Evolutionary conservation across 805 yeast species (phyloP).

Genomic region (Monosporozyma solicola): DNA sequence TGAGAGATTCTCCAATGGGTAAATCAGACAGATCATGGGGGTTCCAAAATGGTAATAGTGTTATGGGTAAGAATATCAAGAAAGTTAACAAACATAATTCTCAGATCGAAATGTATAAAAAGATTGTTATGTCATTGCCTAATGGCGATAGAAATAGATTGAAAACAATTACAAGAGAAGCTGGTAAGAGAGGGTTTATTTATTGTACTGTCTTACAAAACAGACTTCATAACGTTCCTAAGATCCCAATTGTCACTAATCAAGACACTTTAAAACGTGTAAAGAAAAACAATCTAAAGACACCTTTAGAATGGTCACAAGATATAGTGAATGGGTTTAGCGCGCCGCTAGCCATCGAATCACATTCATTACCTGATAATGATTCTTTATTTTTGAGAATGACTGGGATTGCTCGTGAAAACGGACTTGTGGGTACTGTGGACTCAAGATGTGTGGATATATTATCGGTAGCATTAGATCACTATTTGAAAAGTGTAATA

Average conservation of each 20-base stretch:
- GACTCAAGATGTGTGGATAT: conserved; percentile 72
- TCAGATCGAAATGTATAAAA: conserved; percentile 75
- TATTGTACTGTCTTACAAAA: conserved; percentile 60
- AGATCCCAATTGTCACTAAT: conserved; percentile 58
- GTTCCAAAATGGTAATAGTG: conserved; percentile 39
- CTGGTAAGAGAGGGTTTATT: conserved; percentile 71
- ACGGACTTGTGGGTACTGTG: conserved; percentile 79
- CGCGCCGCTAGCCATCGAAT: conserved; percentile 69
- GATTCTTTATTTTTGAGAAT: conserved; percentile 60
- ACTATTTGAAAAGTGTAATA: conserved; percentile 63
- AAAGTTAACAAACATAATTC: conserved; percentile 41
- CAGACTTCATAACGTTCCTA: conserved; percentile 54
- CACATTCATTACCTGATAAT: conserved; percentile 73
- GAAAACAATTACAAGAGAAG: conserved; percentile 71
- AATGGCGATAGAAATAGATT: conserved; percentile 77
- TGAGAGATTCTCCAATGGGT: conserved; percentile 65
- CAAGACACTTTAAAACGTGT: conserved; percentile 28
- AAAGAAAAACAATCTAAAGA: conserved; percentile 25
- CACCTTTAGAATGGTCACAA: conserved; percentile 77
- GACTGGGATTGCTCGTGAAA: conserved; percentile 77
- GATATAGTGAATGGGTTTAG: conserved; percentile 82
- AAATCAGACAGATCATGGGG: conserved; percentile 55
- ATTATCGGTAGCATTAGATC: conserved; percentile 70
- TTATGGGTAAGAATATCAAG: conserved; percentile 36
- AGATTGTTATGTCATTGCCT: conserved; percentile 79